A percentile compares a stretch with the other conserved stretches of the same genome.
These are phyloP conservation scores for Saposhnikovia divaricata DNA, from an alignment of 129 eudicot species.

Conservation along the genomic window DNA sequence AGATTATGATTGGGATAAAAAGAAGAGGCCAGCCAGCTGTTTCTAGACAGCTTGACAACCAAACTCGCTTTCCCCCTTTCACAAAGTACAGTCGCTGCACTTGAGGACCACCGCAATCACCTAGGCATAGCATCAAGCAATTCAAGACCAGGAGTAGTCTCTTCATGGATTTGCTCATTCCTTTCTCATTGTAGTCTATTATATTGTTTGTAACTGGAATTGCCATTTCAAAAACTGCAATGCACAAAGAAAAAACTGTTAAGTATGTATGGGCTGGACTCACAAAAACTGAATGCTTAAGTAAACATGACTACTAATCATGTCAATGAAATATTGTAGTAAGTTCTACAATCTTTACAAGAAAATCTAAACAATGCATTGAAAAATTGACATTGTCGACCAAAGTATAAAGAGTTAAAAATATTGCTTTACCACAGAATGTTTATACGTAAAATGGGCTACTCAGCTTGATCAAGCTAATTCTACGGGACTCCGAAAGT, in stretches of 20 bases:
- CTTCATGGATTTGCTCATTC: constrained; percentile 27
- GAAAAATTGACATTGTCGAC: too few relatives aligned
- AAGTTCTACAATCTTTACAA: too few relatives aligned
- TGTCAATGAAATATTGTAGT: too few relatives aligned
- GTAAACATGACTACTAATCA: neutral
- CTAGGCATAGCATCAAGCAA: constrained; percentile 29
- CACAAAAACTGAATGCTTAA: neutral
- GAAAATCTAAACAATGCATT: too few relatives aligned
- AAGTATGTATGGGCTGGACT: neutral
- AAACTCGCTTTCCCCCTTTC: constrained; percentile 35
- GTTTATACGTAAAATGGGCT: neutral
- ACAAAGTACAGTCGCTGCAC: constrained; percentile 41
- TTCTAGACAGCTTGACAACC: constrained; percentile 46
- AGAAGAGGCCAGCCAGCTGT: constrained; percentile 46
- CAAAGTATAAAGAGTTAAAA: too few relatives aligned
- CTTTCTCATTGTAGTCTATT: constrained; percentile 6
- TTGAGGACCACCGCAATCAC: constrained; percentile 37
- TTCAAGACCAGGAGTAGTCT: constrained; percentile 24
- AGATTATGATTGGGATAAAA: constrained; percentile 20
- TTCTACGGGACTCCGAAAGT: neutral
- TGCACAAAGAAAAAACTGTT: neutral
- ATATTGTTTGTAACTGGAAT: constrained; percentile 15
- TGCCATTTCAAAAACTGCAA: constrained; percentile 20
- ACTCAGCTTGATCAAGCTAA: neutral
- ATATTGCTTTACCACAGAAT: neutral